Base-by-base conservation (phyloP, 2,329 filamentous ascomycete species). In the Aureobasidium leucospermi region DNA sequence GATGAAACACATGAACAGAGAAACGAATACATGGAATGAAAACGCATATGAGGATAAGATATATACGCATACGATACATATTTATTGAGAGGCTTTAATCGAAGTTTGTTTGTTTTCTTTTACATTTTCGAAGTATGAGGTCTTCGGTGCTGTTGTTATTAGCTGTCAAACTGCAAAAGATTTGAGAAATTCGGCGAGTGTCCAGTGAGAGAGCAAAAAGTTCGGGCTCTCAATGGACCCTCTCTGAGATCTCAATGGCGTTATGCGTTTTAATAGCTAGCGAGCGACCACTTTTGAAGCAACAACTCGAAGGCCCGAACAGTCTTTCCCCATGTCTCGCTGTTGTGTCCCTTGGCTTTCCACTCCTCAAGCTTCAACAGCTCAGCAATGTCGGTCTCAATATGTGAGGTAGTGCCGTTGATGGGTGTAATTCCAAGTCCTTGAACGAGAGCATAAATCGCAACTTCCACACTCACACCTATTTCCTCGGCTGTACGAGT, bases 381-480 rank as follows among this genome's bases (percentile, higher is more conserved):
- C 5, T 49, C 45, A n/a, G 19, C 28, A 34, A 58, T 15, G 16
- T 58, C 55, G 10, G 19, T 34, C 9, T 58, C 45, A 4, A 58
- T 58, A 13, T 58, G 55, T 7, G 43, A 80, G 23, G 76, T 84
- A 3, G 81, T 85, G 2, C 83, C 83, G 67, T 85, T 81, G 62
- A 85, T 68, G 3, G 84, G 70, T 2, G 80, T 69, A 42, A 77
- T 72, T 1, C 75, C 78, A 31, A 84, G 67, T 0, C 78, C 76
- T 63, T 84, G 70, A 3, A 85, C 78, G n/a, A 85, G 71, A 39
- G 75, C 73, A 69, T 85, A 85, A 60, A 85, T 64, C 5, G 81
- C 81, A 11, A 79, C 74, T 9, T 77, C 73, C 1, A 67, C 68
- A n/a, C 69, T 74, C 16, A 83, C 74, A 0, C 68, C 67, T 0